These are phyloP conservation scores for Linnemannia zychae DNA, from an alignment of 192 early-diverging fungal species.

Conservation along the genomic window DNA sequence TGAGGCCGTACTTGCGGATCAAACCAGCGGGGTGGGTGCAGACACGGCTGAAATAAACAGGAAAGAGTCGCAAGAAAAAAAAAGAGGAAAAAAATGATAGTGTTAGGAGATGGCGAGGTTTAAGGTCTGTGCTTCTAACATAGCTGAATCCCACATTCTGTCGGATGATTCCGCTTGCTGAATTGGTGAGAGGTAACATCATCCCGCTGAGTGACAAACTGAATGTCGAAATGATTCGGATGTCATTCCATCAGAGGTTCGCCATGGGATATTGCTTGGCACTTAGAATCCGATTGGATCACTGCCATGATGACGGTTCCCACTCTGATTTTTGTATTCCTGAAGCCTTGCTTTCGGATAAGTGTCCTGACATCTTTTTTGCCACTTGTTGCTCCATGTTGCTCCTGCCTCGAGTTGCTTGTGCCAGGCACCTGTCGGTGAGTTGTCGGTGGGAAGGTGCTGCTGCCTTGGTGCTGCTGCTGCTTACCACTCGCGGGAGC, in stretches of 20 bases:
- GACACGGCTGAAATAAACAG: slow-evolving; percentile 79
- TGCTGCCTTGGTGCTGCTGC: background rate
- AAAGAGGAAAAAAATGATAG: slow-evolving; percentile 1
- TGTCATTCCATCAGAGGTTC: slow-evolving; percentile 15
- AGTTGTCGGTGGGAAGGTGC: background rate
- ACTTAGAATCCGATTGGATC: background rate
- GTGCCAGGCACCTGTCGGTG: too few species aligned
- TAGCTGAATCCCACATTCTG: background rate
- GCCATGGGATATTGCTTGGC: slow-evolving; percentile 2
- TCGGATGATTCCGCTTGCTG: background rate
- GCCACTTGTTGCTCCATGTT: too few species aligned
- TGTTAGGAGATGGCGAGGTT: background rate
- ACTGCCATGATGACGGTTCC: background rate
- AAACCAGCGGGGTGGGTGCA: slow-evolving; percentile 99
- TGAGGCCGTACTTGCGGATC: slow-evolving; percentile 99
- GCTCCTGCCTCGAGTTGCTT: too few species aligned
- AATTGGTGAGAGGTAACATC: background rate
- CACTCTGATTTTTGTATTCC: background rate
- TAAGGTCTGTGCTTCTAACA: background rate
- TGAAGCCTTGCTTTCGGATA: background rate
- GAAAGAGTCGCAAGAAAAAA: background rate
- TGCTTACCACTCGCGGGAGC: slow-evolving; percentile 94
- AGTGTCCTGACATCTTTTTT: too few species aligned
- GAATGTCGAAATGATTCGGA: slow-evolving; percentile 1
- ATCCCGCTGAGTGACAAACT: background rate